A percentile compares a stretch with the other conserved stretches of the same genome.
Conservation (phyloP, 805 yeast species). For the Wickerhamiella kazuoi region DNA sequence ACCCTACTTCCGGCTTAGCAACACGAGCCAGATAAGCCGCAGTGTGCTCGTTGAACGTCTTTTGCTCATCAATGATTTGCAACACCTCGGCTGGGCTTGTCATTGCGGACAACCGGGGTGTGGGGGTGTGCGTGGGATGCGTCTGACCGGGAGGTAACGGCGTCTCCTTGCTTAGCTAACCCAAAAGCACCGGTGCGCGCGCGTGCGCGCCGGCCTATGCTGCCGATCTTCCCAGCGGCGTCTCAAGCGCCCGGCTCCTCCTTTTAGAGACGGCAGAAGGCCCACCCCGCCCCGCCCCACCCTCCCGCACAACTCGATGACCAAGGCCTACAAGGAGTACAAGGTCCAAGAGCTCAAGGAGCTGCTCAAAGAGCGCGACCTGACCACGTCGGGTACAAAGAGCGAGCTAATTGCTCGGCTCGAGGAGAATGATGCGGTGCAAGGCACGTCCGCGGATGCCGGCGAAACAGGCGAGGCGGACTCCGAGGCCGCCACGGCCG, state of each 20-base stretch:
- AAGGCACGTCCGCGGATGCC: constrained; percentile 3
- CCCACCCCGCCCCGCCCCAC: neutral
- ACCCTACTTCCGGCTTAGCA: constrained; percentile 27
- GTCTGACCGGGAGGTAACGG: too few relatives aligned
- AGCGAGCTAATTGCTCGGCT: constrained; percentile 54
- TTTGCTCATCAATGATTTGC: constrained; percentile 47
- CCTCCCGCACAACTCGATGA: constrained; percentile 21
- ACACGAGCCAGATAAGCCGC: constrained; percentile 18
- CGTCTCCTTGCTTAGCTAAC: too few relatives aligned
- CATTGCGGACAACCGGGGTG: too few relatives aligned
- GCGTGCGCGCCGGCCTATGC: too few relatives aligned
- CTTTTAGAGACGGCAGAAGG: too few relatives aligned
- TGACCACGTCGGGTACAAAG: constrained; percentile 63
- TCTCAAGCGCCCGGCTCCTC: too few relatives aligned
- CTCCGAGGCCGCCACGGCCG: neutral
- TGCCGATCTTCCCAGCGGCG: too few relatives aligned
- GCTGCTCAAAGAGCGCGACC: constrained; percentile 43
- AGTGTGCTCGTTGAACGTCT: constrained; percentile 29
- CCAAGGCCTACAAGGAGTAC: constrained; percentile 10
- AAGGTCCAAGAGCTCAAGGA: constrained; percentile 69
- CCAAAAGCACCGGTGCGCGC: too few relatives aligned
- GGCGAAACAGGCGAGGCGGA: neutral
- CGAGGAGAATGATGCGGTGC: constrained; percentile 34
- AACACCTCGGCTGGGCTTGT: constrained; percentile 3
- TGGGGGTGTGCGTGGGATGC: too few relatives aligned